phyloP scores from a whole-genome alignment of 192 early-diverging fungal genomes.

The Coemansia sp. region DNA sequence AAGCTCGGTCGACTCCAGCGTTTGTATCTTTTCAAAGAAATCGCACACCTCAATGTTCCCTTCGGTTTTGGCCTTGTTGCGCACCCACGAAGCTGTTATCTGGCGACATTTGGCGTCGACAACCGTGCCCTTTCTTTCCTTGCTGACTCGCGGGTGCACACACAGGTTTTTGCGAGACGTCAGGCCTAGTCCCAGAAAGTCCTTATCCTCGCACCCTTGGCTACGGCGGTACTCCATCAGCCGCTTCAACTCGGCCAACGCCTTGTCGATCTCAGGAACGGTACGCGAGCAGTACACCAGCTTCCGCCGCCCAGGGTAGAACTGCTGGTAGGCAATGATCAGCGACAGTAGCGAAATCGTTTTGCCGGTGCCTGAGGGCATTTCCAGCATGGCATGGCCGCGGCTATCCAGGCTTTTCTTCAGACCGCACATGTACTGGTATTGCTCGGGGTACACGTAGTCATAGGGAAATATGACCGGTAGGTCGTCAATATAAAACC shows the following conservation, averaged over 20 bases:
- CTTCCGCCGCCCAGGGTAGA: constrained; percentile 90
- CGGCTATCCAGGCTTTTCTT: constrained; percentile 91
- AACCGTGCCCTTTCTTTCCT: constrained; percentile 81
- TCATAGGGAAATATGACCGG: constrained; percentile 98
- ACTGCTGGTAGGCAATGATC: constrained; percentile 95
- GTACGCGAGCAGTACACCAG: constrained; percentile 99
- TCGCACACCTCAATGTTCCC: constrained; percentile 66
- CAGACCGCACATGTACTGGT: constrained; percentile 96
- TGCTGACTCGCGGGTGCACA: constrained; percentile 85
- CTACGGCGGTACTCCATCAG: constrained; percentile 82
- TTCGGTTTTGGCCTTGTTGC: constrained; percentile 64
- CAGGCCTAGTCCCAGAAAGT: constrained; percentile 90
- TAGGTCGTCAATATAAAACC: constrained; percentile 63
- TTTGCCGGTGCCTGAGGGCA: constrained; percentile 99
- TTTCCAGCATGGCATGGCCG: constrained; percentile 97
- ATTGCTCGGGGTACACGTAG: constrained; percentile 99
- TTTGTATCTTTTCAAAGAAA: constrained; percentile 83
- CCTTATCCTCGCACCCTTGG: constrained; percentile 67
- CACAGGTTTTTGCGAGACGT: constrained; percentile 95
- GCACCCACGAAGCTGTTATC: constrained; percentile 93
- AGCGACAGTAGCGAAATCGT: constrained; percentile 94
- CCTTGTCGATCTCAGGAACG: constrained; percentile 99
- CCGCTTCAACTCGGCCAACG: constrained; percentile 91
- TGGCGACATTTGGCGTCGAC: constrained; percentile 92
- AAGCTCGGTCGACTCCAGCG: constrained; percentile 54